Base-by-base conservation (phyloP, 257 asterid species). In the Solanum raphanifolium region DNA sequence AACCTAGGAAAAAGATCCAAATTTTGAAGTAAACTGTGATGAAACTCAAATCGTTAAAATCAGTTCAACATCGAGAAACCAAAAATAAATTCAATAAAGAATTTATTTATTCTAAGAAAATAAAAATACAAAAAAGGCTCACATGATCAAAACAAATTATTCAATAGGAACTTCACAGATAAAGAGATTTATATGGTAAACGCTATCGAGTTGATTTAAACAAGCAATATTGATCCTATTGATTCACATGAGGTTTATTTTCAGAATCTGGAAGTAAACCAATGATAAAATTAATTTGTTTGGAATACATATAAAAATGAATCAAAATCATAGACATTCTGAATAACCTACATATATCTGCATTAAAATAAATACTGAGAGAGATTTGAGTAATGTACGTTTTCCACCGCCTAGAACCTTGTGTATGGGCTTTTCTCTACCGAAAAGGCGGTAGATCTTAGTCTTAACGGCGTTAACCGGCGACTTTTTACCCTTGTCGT, bases 401-500 rank as follows among this genome's bases (percentile, higher is more conserved):
- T 84, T 85, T 21, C 86, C 88, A 74, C 86, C 90, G 66, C 90
- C 90, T 20, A 88, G 88, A 62, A 88, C 90, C 52, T 84, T 88
- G 36, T 88, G 87, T 1, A 88, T 29, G 10, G 86, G 86, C 34
- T 76, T 41, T 76, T 88, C 90, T 66, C 90, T 62, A n/a, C 83
- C 88, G 82, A 88, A 88, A 23, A 88, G 82, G 2, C 86, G 82
- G 23, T 88, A 74, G 81, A 75, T 73, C 86, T 88, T 88, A 13
- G 86, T 29, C 71, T 82, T 66, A 12, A 58, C 75, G 5, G 76
- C 75, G 38, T 74, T 73, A 5, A 66, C 83, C 16, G 94, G 83
- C 34, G 93, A 86, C 78, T 91, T 91, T 85, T 89, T 83, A 25
- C 2, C 62, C 81, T 91, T 90, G n/a, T 87, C 95, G 23, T 90